These are phyloP conservation scores for Penicillium psychrosexuale DNA, from an alignment of 2,329 filamentous ascomycete species.

Conservation along the genomic window DNA sequence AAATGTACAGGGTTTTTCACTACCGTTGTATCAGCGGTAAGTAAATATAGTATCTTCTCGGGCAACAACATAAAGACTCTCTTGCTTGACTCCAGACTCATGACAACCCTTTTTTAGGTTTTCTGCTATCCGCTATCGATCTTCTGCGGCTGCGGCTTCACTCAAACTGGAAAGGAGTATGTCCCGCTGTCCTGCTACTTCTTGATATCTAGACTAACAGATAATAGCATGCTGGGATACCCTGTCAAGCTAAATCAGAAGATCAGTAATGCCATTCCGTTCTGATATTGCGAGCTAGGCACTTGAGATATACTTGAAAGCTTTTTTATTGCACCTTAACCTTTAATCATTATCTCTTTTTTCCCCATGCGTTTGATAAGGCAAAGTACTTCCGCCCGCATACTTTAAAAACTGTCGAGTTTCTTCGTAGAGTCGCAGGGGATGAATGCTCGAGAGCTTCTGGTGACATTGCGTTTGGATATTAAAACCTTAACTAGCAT, in stretches of 20 bases:
- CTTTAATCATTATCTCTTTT: neutral
- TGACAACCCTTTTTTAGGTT: conserved; percentile 35
- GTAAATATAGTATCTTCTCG: conserved; percentile 19
- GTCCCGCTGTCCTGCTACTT: conserved; percentile 17
- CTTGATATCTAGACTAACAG: conserved; percentile 18
- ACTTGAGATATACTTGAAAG: neutral
- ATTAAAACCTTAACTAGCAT: neutral
- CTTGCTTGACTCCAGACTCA: conserved; percentile 3
- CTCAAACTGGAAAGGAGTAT: conserved; percentile 54
- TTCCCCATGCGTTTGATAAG: neutral
- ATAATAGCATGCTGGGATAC: conserved; percentile 48
- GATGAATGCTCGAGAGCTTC: neutral
- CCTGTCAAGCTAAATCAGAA: conserved; percentile 53
- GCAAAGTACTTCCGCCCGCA: neutral
- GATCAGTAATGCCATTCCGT: conserved; percentile 52
- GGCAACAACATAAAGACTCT: neutral
- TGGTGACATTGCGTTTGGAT: neutral
- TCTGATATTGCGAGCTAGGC: conserved; percentile 27
- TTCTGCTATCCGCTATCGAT: conserved; percentile 56
- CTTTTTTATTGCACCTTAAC: neutral
- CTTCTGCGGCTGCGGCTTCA: conserved; percentile 56
- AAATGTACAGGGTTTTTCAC: conserved; percentile 40
- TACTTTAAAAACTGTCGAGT: neutral
- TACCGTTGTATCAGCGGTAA: conserved; percentile 51
- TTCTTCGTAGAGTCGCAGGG: neutral